A percentile compares a stretch with the other conserved stretches of the same genome.
Evolutionary conservation across 257 asterid genomes (phyloP).

Genomic region (Solanum chaucha): DNA sequence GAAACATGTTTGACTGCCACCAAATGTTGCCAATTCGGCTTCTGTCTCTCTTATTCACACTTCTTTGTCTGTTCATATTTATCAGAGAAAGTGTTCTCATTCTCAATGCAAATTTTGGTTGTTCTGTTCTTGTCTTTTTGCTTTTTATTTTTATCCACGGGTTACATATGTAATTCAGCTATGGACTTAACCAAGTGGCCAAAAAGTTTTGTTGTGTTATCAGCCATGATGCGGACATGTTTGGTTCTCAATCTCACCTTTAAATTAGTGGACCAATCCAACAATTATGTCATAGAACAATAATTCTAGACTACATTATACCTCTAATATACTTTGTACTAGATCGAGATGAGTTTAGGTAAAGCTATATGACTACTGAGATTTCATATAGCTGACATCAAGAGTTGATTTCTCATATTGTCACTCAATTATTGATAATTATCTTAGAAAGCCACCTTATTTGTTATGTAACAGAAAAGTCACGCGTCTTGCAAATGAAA

Average conservation of each 20-base stretch:
- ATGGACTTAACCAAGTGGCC: background rate
- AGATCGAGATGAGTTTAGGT: background rate
- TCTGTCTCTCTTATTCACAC: background rate
- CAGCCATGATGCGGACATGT: background rate
- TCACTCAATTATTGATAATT: background rate
- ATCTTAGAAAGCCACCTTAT: background rate
- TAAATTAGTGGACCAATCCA: background rate
- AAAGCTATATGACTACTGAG: background rate
- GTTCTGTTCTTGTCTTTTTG: background rate
- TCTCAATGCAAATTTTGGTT: background rate
- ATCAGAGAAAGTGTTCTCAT: background rate
- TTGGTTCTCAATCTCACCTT: background rate
- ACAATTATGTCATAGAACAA: background rate
- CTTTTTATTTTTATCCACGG: background rate
- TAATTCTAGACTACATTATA: background rate
- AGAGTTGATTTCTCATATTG: background rate
- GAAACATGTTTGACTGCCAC: background rate
- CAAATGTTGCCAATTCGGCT: background rate
- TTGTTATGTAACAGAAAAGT: background rate
- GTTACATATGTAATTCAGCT: background rate
- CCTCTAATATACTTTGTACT: background rate
- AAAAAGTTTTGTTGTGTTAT: background rate
- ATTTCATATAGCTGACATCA: background rate
- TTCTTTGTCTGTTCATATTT: background rate
- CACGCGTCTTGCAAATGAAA: background rate